phyloP scores from a whole-genome alignment of 352 stramenopile species.

The Globisporangium sylvaticum region DNA sequence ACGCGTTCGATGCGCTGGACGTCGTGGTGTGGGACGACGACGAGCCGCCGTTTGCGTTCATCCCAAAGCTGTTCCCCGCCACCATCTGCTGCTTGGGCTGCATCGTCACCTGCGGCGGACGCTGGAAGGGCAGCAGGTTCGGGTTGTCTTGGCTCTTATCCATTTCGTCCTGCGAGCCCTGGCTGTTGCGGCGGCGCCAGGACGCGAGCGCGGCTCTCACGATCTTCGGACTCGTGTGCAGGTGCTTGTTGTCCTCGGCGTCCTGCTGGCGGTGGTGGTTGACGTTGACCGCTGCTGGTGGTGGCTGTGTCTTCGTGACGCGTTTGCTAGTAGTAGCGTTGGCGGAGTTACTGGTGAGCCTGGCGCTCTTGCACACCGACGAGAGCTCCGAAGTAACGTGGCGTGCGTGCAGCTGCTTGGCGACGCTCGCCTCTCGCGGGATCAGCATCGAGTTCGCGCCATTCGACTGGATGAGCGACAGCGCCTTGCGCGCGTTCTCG shows the following conservation, averaged over 20 bases:
- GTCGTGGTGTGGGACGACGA: conserved; percentile 11
- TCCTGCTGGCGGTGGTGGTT: conserved; percentile 15
- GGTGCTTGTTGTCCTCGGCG: background rate
- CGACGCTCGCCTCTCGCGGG: conserved; percentile 16
- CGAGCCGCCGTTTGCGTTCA: too few relatives aligned
- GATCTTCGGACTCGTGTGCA: conserved; percentile 38
- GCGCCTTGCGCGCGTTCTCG: conserved; percentile 46
- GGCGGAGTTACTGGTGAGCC: background rate
- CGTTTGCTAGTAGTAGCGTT: conserved; percentile 9
- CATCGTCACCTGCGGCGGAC: conserved; percentile 3
- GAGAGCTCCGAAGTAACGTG: background rate
- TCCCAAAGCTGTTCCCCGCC: too few relatives aligned
- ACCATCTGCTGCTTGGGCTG: conserved; percentile 5
- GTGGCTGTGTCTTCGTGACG: conserved; percentile 13
- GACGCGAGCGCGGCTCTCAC: conserved; percentile 33
- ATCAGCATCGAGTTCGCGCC: conserved; percentile 35
- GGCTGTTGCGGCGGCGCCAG: conserved; percentile 31
- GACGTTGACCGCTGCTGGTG: conserved; percentile 15
- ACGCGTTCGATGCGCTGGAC: conserved; percentile 6
- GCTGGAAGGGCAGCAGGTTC: conserved; percentile 32
- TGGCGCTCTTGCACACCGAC: conserved; percentile 7
- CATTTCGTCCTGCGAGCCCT: conserved; percentile 14
- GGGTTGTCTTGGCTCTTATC: conserved; percentile 15
- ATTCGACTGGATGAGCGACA: conserved; percentile 56
- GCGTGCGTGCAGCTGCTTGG: conserved; percentile 25